Percentiles rank a stretch among this genome's conserved stretches.
These are phyloP conservation scores for Pneumocystis canis DNA, from an alignment of 1,139 yeast genomes.

Conservation along the genomic window DNA sequence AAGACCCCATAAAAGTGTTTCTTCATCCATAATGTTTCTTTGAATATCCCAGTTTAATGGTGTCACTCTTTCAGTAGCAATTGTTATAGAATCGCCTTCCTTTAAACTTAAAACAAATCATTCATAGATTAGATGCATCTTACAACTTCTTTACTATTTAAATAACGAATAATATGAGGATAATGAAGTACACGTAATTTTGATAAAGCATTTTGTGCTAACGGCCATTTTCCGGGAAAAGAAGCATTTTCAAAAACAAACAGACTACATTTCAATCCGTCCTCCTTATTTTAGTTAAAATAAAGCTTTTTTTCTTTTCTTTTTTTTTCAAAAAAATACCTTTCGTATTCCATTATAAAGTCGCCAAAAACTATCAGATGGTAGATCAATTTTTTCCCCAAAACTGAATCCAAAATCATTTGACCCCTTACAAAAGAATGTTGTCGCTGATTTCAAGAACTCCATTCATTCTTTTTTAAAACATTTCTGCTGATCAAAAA, in stretches of 20 bases:
- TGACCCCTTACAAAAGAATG: neutral
- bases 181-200: slow-evolving; percentile 55
- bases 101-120: slow-evolving; percentile 20
- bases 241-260: slow-evolving; percentile 46
- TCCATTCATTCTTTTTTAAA: neutral
- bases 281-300: slow-evolving; percentile 21
- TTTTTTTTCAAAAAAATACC: slow-evolving; percentile 8
- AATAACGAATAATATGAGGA: slow-evolving; percentile 59
- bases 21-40: slow-evolving; percentile 19
- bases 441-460: neutral
- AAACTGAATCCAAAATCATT: slow-evolving; percentile 11
- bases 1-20: slow-evolving; percentile 44
- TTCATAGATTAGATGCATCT: neutral
- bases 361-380: slow-evolving; percentile 16
- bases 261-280: slow-evolving; percentile 34
- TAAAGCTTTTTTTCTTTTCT: neutral
- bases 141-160: slow-evolving; percentile 47
- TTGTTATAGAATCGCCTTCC: slow-evolving; percentile 43
- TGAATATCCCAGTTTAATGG: slow-evolving; percentile 32
- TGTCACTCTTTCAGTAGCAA: slow-evolving; percentile 63
- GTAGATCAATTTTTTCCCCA: slow-evolving; percentile 15
- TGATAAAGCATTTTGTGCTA: slow-evolving; percentile 51
- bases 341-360: slow-evolving; percentile 16
- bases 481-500: neutral
- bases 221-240: slow-evolving; percentile 27